Evolutionary conservation across 139 green algal genomes (phyloP), one percentile per base, ranked within the genome.

Genomic region (Mesotaenium endlicherianum): DNA sequence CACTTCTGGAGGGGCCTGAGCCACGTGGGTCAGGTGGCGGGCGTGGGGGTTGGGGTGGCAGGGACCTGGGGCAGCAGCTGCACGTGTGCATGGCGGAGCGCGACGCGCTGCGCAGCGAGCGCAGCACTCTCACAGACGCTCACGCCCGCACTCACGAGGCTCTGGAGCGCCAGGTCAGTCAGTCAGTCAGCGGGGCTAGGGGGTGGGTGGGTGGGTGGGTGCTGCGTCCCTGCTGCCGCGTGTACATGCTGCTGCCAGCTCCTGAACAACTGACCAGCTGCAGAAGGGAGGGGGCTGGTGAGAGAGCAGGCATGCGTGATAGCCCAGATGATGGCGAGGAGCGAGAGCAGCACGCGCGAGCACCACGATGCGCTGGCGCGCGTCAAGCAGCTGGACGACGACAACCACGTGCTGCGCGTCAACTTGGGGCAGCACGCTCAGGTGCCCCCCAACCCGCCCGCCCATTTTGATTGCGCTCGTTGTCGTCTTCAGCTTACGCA

Each of bases 11-110:
- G n/a, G n/a, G n/a, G n/a, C n/a, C n/a, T n/a, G n/a, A n/a, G n/a
- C n/a, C n/a, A n/a, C n/a, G n/a, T n/a, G n/a, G n/a, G n/a, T n/a
- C n/a, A n/a, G n/a, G n/a, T n/a, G n/a, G n/a, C n/a, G n/a, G n/a
- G n/a, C n/a, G n/a, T n/a, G n/a, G n/a, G n/a, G n/a, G n/a, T n/a
- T n/a, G n/a, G 49, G 49, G 38, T 78, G 70, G 70, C 70, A 78
- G 70, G 70, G 70, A 78, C 49, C 70, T 78, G 26, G 41, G 36
- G 70, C 70, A 78, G 70, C 70, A 78, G 70, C 49, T 78, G 38
- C 70, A 78, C 5, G 70, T 8, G 31, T 6, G 5, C 14, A 17
- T 69, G 6, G 4, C 5, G 31, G 70, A 78, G 31, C 70, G 70
- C 45, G 70, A 78, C 11, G 38, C 4, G 45, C 31, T 78, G 6